Evolutionary conservation across 2,329 filamentous ascomycete genomes (phyloP).

Genomic region (Monosporascus ibericus): DNA sequence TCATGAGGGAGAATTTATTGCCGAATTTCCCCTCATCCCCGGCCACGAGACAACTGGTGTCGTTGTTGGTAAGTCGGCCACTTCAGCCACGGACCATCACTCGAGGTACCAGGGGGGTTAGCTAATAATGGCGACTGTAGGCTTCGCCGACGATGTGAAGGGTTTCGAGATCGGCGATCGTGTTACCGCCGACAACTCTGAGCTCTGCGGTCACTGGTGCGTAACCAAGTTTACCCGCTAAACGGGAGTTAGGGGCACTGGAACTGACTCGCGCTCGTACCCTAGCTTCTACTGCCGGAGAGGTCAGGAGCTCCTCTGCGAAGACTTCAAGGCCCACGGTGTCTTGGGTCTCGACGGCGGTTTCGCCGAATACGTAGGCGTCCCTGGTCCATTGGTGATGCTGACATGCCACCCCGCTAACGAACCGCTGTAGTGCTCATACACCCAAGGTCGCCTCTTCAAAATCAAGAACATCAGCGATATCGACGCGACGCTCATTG

Average conservation of each 20-base stretch:
- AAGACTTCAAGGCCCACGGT: constrained; percentile 61
- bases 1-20: constrained; percentile 62
- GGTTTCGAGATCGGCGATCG: constrained; percentile 56
- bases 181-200: constrained; percentile 58
- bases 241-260: not conserved
- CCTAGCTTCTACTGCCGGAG: constrained; percentile 61
- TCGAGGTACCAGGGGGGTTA: not conserved
- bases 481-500: constrained; percentile 64
- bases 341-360: constrained; percentile 60
- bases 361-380: constrained; percentile 59
- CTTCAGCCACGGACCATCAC: constrained; percentile 34
- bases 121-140: constrained; percentile 12
- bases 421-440: constrained; percentile 30
- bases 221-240: not conserved
- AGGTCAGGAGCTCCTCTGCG: constrained; percentile 61
- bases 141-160: constrained; percentile 43
- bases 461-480: constrained; percentile 59
- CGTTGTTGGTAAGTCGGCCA: constrained; percentile 41
- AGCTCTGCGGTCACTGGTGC: constrained; percentile 61
- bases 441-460: constrained; percentile 52
- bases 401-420: constrained; percentile 18
- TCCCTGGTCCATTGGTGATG: constrained; percentile 35
- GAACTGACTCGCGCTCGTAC: constrained; percentile 5
- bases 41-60: constrained; percentile 65
- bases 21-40: constrained; percentile 59